Base-by-base conservation (phyloP, 2,329 filamentous ascomycete genomes). In the Hymenoscyphus infarciens region DNA sequence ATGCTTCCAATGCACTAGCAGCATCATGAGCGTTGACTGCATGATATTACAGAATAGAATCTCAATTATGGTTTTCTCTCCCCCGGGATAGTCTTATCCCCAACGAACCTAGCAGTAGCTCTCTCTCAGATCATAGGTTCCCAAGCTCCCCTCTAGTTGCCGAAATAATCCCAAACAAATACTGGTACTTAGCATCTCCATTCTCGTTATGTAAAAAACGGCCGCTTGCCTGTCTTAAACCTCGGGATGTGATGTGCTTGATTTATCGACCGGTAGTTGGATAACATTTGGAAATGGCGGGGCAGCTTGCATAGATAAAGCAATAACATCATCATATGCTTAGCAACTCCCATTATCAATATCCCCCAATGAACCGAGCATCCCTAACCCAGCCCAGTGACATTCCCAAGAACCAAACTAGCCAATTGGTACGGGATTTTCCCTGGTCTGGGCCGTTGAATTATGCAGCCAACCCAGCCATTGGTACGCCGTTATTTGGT, bases 11-110 rank as follows among this genome's bases (percentile, higher is more conserved):
- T 60, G 52, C 59, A 62, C 54, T 35, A 52, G 39, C 56, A 52
- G 39, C 56, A 57, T 62, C 63, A 57, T 68, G 64, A 68, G n/a
- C 66, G 62, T 64, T 64, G 62, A 65, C 66, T 61, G 61, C 61
- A 57, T 60, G 49, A 60, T 64, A 63, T 63, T 64, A 65, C 63
- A 66, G 61, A 61, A 42, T 53, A 54, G 38, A 31, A 39, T 5
- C 33, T 22, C n/a, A 22, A 49, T 11, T 11, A 22, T 22, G n/a
- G n/a, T 6, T 49, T 22, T 52, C n/a, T 52, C 45, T 52, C 11
- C 45, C 45, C 10, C 11, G 45, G 45, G 45, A 52, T 52, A 52
- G 45, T 52, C 45, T 25, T 52, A 38, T 38, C 35, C 11, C 35
- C 35, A 38, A 16, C 35, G 11, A 16, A 15, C 35, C 13, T 38